Evolutionary conservation across 2,329 filamentous ascomycete species (phyloP), one percentile per base, ranked within the genome.

Genomic region (Pyrenochaeta sp.): DNA sequence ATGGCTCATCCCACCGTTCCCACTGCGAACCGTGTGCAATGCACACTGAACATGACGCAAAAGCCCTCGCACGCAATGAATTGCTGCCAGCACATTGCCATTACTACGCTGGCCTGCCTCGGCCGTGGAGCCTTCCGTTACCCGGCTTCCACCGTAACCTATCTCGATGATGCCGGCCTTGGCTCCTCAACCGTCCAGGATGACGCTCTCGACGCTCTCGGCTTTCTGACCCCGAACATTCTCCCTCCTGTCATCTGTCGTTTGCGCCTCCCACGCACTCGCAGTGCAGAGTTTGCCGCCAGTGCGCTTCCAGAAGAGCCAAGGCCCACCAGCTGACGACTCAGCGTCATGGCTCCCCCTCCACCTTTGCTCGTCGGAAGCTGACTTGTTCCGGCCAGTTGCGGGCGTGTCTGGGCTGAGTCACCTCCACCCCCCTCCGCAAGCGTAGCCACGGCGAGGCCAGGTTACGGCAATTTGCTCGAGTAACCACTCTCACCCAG

Each of bases 351-450:
- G 31, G 31, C 28, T 45, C 34, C 28, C 47, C 51, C 51, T 41
- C 53, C 44, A 37, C 9, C 34, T 40, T 11, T 23, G 30, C 24
- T 17, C 21, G 27, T 23, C 43, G 39, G 46, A 39, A 20, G 48
- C 50, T 53, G 51, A 50, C 23, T 46, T 47, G 24, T 48, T 57
- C 57, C 55, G 57, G 41, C 36, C 43, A 47, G 38, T 19, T 21
- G 24, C 38, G 38, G 49, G 30, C 46, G 53, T 51, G 42, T 28
- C 36, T 17, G 41, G 54, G 57, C 61, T 63, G 58, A 62, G 58
- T 62, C 60, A 61, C 55, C 34, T 51, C 29, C 32, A 38, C 50
- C 32, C 48, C 47, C 49, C 37, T 49, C 30, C 36, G 10, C 6
- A 11, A 15, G 18, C n/a, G n/a, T n/a, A n/a, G n/a, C n/a, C n/a